phyloP scores from a whole-genome alignment of 208 protist genomes.

The Lotmaria passim region DNA sequence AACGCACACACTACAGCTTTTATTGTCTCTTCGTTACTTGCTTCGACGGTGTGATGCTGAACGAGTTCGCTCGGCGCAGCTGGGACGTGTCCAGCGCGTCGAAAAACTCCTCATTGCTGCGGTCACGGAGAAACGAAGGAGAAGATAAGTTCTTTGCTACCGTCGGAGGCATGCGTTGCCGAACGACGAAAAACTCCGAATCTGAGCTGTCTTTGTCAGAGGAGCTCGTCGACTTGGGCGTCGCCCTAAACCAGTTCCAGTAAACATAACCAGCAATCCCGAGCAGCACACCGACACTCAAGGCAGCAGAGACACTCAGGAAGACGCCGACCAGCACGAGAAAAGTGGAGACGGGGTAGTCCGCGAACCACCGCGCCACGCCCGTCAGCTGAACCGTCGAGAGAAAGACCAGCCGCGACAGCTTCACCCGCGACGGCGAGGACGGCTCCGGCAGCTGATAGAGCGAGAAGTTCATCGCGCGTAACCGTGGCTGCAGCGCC shows the following conservation, averaged over 20 bases:
- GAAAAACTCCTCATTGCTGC: slow-evolving; percentile 6
- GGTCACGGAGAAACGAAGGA: slow-evolving; percentile 5
- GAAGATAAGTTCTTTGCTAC: slow-evolving; percentile 2
- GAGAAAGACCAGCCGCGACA: slow-evolving; percentile 60
- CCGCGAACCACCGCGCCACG: slow-evolving; percentile 51
- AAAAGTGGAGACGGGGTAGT: slow-evolving; percentile 60
- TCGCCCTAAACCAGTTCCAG: slow-evolving; percentile 13
- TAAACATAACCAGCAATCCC: slow-evolving; percentile 14
- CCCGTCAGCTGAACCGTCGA: slow-evolving; percentile 63
- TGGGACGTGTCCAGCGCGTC: slow-evolving; percentile 31
- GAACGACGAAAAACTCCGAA: slow-evolving; percentile 4
- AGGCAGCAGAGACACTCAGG: slow-evolving; percentile 14
- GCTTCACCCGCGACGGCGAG: slow-evolving; percentile 33
- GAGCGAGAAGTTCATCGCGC: slow-evolving; percentile 80
- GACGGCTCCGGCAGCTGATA: slow-evolving; percentile 41
- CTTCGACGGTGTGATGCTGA: slow-evolving; percentile 7
- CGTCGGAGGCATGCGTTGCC: not conserved
- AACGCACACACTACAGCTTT: not conserved
- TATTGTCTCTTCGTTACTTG: slow-evolving; percentile 5
- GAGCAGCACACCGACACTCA: slow-evolving; percentile 9
- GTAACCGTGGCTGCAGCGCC: slow-evolving; percentile 56
- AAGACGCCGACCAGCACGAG: slow-evolving; percentile 31
- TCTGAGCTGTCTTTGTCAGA: not conserved
- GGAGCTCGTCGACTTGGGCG: not conserved
- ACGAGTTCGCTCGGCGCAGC: slow-evolving; percentile 29